phyloP scores from a whole-genome alignment of 148 eudicot genomes.

The Heliamphora exappendiculata region DNA sequence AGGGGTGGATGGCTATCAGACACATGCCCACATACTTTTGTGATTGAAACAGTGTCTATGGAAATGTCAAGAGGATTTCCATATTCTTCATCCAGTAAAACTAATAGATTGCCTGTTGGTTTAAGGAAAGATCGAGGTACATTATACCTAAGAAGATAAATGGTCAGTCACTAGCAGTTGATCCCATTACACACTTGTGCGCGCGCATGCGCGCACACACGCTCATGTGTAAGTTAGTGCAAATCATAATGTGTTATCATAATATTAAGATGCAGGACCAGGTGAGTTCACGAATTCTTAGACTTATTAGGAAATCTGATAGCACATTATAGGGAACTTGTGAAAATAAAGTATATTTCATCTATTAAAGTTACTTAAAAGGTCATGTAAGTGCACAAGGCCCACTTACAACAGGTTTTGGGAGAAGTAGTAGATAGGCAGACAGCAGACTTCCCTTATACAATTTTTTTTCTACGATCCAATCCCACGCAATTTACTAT shows the following conservation, averaged over 20 bases:
- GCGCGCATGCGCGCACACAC: too few species aligned
- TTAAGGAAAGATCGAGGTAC: constrained; percentile 58
- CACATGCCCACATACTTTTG: constrained; percentile 27
- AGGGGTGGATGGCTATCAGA: constrained; percentile 30
- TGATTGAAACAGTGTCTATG: constrained; percentile 34
- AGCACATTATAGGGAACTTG: background rate
- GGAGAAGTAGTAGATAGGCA: too few species aligned
- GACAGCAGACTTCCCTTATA: too few species aligned
- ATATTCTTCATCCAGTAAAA: constrained; percentile 51
- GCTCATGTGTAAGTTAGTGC: background rate
- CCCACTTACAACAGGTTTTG: too few species aligned
- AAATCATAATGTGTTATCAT: background rate
- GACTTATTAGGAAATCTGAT: background rate
- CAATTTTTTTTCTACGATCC: too few species aligned
- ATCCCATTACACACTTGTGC: too few species aligned
- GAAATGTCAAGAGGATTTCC: constrained; percentile 48
- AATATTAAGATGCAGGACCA: background rate
- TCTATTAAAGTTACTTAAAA: background rate
- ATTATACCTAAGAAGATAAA: constrained; percentile 41
- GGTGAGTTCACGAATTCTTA: background rate
- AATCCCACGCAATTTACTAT: too few species aligned
- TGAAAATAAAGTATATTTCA: background rate
- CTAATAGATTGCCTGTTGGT: constrained; percentile 36
- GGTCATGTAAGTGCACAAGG: too few species aligned
- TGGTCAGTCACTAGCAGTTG: background rate